Evolutionary conservation across 208 protist genomes (phyloP), one percentile per base, ranked within the genome.

Genomic region (Leptomonas seymouri): DNA sequence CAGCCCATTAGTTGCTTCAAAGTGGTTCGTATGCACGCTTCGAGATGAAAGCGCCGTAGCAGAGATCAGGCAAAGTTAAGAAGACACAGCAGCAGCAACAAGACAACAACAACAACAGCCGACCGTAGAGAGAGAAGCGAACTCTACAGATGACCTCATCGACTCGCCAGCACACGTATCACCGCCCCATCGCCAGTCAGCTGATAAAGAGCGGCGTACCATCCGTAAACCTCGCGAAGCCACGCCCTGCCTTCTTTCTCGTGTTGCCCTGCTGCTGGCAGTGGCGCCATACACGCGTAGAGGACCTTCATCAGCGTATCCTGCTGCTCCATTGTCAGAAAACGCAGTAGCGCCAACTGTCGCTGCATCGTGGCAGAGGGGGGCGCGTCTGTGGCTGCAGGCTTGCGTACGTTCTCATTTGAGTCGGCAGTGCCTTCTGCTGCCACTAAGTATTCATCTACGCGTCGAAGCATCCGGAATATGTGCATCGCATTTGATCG

Each of bases 301-400:
- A 74, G n/a, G 0, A 74, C 68, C 12, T 28, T 45, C 68, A 74
- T 74, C 46, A 74, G 41, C 6, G 59, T 34, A 23, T 74, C 59
- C 42, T 67, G 68, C 50, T 67, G 58, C 46, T 61, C 15, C 36
- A 46, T 15, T n/a, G 49, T 54, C 5, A 74, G 50, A 6, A n/a
- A n/a, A 11, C 21, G 30, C 25, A 34, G 11, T 25, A 49, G 20
- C 3, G 14, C 31, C 3, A 9, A 6, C 36, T 34, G 44, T 20
- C n/a, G 62, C 31, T 56, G 36, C 14, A 5, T 3, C 28, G n/a
- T 34, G 12, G 27, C 51, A n/a, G 7, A 7, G 2, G 28, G 15
- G 20, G 44, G 44, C 44, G 44, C 44, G 20, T 14, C 39, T 44
- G 39, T 44, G 39, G n/a, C n/a, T n/a, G n/a, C n/a, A n/a, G n/a